Percentiles rank a stretch among this genome's conserved stretches.
Evolutionary conservation across 805 yeast species (phyloP).

Genomic region (Blastobotrys peoriensis): DNA sequence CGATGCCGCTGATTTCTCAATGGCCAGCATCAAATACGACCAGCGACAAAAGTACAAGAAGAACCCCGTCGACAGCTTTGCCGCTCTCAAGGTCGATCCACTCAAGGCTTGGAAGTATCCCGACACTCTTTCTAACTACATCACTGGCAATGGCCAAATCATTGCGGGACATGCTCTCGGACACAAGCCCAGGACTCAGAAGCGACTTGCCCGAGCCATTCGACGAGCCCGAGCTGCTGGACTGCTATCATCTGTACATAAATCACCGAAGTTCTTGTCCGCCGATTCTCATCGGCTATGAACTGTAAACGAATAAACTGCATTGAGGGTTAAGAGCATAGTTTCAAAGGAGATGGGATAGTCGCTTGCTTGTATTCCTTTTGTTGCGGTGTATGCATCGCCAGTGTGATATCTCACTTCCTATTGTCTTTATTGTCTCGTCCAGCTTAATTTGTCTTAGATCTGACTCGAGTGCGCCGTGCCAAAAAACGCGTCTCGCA

Average conservation of each 20-base stretch:
- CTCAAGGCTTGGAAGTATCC: constrained; percentile 43
- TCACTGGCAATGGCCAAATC: constrained; percentile 70
- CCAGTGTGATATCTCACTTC: no score
- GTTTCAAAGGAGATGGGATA: no score
- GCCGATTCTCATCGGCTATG: neutral
- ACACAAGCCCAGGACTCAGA: constrained; percentile 59
- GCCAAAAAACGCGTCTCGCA: no score
- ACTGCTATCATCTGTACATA: constrained; percentile 67
- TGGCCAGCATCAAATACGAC: constrained; percentile 43
- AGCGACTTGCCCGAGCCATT: constrained; percentile 65
- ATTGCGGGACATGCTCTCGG: constrained; percentile 68
- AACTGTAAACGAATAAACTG: neutral
- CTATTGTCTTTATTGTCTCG: no score
- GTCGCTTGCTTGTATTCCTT: neutral
- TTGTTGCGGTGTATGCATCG: no score
- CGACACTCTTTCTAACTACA: constrained; percentile 54
- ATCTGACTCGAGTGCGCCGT: no score
- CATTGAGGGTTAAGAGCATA: neutral
- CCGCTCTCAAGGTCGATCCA: constrained; percentile 28
- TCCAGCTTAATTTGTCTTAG: no score
- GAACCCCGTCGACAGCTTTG: constrained; percentile 10
- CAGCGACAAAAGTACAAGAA: constrained; percentile 25
- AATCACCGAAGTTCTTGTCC: constrained; percentile 16
- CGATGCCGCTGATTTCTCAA: constrained; percentile 77
- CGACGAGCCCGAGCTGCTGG: constrained; percentile 79